Evolutionary conservation across 140 eudicot species (phyloP), one percentile per base, ranked within the genome.

Genomic region (Stevia rebaudiana): DNA sequence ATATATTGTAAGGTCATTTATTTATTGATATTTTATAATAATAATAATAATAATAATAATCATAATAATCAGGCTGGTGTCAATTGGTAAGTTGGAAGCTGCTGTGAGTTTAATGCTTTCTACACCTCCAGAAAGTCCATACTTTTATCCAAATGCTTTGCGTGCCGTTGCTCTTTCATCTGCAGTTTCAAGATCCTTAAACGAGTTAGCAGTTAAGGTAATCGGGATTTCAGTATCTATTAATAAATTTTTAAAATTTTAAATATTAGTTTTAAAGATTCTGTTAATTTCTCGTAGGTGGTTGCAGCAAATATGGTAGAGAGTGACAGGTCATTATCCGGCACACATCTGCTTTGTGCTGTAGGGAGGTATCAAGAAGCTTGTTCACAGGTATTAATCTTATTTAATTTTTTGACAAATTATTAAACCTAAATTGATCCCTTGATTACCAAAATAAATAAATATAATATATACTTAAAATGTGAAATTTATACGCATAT

Each of bases 361-460:
- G 97, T 90, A 30, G 97, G 97, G 47, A 90, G 90, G 74, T 79
- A 86, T 83, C 97, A 90, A 74, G 97, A 90, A 82, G 97, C 97
- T 73, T 90, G 97, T 84, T 90, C 97, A 37, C 97, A 90, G 97
- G 97, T 87, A 63, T 42, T 61, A 47, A 33, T n/a, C n/a, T n/a
- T n/a, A n/a, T n/a, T n/a, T n/a, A n/a, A n/a, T n/a, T n/a, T n/a
- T n/a, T n/a, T n/a, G 46, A 16, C 3, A 11, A 18, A 13, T 22
- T 4, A 8, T 24, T 28, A 28, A 22, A 62, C 53, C 24, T 9
- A 13, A 61, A 61, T 40, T 22, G 37, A 41, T 23, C 40, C 44
- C 10, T 47, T 15, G 1, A 11, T 65, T 9, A 16, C 1, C 46
- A 16, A 63, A 9, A 15, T 55, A 8, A 15, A 30, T 19, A 36